Percentiles rank a stretch among this genome's conserved stretches.
Conservation (phyloP, 352 stramenopile species). For the Pythium periplocum region DNA sequence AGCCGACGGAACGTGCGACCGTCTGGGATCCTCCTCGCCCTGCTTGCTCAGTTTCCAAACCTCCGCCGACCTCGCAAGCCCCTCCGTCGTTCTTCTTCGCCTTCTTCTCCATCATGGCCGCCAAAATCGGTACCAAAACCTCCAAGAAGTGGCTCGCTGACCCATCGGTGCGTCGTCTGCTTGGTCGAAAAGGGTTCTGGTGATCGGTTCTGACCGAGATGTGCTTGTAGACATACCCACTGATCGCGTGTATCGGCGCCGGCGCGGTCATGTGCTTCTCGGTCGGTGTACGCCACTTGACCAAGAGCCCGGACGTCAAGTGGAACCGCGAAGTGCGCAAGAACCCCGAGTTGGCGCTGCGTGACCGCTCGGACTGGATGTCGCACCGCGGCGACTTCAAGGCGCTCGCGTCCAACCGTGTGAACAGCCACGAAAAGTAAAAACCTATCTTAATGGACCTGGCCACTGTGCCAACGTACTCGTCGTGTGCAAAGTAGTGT, state of each 20-base stretch:
- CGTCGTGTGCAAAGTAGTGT: too few species aligned
- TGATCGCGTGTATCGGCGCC: conserved; percentile 32
- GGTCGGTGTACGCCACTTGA: conserved; percentile 42
- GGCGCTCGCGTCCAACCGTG: conserved; percentile 31
- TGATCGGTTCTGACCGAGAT: too few species aligned
- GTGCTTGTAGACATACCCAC: conserved; percentile 35
- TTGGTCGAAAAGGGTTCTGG: too few species aligned
- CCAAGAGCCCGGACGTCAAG: conserved; percentile 51
- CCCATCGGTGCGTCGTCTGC: conserved; percentile 13
- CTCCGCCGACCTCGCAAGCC: conserved; percentile 1
- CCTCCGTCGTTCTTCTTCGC: background rate
- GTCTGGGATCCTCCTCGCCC: too few species aligned
- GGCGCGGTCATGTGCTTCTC: conserved; percentile 35
- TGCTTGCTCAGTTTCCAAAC: conserved; percentile 24
- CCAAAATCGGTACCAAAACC: conserved; percentile 12
- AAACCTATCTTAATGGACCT: background rate
- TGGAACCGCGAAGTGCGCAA: conserved; percentile 56
- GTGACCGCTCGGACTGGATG: conserved; percentile 38
- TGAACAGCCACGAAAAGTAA: conserved; percentile 27
- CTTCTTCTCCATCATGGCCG: conserved; percentile 9
- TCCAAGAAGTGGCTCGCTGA: conserved; percentile 17
- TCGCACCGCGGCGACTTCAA: conserved; percentile 46
- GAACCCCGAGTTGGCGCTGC: conserved; percentile 37
- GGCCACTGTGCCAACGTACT: too few species aligned
- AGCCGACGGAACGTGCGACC: too few species aligned